Base-by-base conservation (phyloP, 2,329 filamentous ascomycete species). In the Gnomoniopsis smithogilvyi region DNA sequence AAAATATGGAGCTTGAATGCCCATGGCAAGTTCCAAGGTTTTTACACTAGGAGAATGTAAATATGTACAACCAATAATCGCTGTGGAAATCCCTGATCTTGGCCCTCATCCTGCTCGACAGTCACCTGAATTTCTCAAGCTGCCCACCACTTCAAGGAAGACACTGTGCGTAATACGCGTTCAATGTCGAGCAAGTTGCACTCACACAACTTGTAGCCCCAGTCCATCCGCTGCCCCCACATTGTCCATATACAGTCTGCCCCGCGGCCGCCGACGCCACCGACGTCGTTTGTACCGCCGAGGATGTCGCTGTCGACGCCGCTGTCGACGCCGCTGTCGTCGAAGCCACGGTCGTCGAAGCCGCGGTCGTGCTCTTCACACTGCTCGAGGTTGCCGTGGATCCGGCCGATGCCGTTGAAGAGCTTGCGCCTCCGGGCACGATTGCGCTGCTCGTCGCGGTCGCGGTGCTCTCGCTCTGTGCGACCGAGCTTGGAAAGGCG, bases 101-200 rank as follows among this genome's bases (percentile, higher is more conserved):
- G 26, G 26, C 26, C 26, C 12, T 41, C 36, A 8, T 4, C 15
- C 12, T n/a, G 36, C 12, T 41, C 15, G 36, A 41, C 36, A 41
- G 12, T 12, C 36, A 41, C 17, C 17, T 41, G 4, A 41, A 6
- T 12, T 12, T 41, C 24, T 55, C 17, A 59, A 17, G 26, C 26
- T 30, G 26, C 38, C 15, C 38, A 14, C n/a, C 38, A 41, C 15
- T n/a, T 8, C 8, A 30, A 30, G 26, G 26, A 30, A 62, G 30
- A 43, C 77, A 79, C 69, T 79, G 77, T 15, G 66, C 73, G 69
- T 79, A 79, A 65, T 73, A 79, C 17, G 69, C 65, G 65, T 78
- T 79, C 58, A 67, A 61, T 47, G 66, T 66, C 34, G 66, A 64
- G 66, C 77, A 80, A 21, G 67, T 69, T 6, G 75, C 76, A 17